These are phyloP conservation scores for Didymella sp. DNA, from an alignment of 2,329 filamentous ascomycete species.

Conservation along the genomic window DNA sequence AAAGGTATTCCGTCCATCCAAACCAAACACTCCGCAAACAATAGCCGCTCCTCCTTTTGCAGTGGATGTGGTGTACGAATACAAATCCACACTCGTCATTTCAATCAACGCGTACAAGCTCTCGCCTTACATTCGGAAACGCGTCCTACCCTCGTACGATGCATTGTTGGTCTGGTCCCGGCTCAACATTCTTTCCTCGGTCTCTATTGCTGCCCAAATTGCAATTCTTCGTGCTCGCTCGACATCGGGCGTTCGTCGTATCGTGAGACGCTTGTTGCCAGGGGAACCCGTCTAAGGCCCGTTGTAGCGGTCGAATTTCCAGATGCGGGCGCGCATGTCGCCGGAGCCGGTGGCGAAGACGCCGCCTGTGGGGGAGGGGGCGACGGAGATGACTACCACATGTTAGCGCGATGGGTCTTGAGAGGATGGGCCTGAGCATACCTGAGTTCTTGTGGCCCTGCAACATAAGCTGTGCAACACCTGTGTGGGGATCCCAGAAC, in stretches of 20 bases:
- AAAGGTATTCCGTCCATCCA: not conserved
- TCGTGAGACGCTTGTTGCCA: not conserved
- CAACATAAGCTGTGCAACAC: constrained; percentile 95
- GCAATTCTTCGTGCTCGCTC: not conserved
- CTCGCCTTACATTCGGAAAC: not conserved
- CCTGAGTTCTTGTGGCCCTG: constrained; percentile 97
- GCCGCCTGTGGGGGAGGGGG: constrained; percentile 84
- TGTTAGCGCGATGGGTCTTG: constrained; percentile 21
- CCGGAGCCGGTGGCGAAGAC: constrained; percentile 96
- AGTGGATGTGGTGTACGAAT: not conserved
- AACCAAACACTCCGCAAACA: not conserved
- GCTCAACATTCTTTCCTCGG: too few relatives aligned
- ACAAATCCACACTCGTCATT: not conserved
- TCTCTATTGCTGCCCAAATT: not conserved
- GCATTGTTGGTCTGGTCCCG: too few relatives aligned
- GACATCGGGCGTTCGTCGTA: too few relatives aligned
- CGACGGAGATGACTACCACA: constrained; percentile 84
- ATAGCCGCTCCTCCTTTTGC: not conserved
- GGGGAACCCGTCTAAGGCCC: constrained; percentile 32
- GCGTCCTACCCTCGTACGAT: not conserved
- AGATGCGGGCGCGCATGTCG: constrained; percentile 97
- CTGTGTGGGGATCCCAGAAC: constrained; percentile 96
- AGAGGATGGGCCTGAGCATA: constrained; percentile 47
- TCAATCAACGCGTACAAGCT: not conserved
- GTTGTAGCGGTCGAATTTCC: constrained; percentile 64